Evolutionary conservation across 225 moss, liverwort and hornwort genomes (phyloP).

Genomic region (Anthoceros angustus): DNA sequence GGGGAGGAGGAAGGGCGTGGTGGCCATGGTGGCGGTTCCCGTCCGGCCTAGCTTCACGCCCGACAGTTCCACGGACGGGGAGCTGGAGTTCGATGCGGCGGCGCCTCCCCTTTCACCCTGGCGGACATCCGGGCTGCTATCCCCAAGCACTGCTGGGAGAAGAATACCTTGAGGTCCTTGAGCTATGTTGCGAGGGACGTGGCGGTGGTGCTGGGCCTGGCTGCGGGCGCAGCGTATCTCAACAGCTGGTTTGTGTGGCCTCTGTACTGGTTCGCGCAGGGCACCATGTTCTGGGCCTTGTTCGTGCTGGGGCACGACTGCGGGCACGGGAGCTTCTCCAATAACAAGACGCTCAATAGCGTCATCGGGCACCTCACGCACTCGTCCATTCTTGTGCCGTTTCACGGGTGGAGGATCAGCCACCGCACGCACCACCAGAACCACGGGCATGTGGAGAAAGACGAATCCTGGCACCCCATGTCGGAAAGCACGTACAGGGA

Average conservation of each 20-base stretch:
- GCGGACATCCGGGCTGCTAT: constrained; percentile 74
- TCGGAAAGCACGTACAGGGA: constrained; percentile 25
- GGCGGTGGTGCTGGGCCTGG: constrained; percentile 53
- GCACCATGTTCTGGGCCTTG: constrained; percentile 99
- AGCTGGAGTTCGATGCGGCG: constrained; percentile 31
- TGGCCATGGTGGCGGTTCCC: constrained; percentile 42
- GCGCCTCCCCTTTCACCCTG: constrained; percentile 57
- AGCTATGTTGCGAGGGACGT: constrained; percentile 70
- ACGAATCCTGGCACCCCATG: constrained; percentile 88
- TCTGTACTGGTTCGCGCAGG: constrained; percentile 86
- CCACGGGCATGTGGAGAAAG: constrained; percentile 87
- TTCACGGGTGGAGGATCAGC: constrained; percentile 87
- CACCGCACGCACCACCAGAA: constrained; percentile 96
- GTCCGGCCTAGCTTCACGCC: constrained; percentile 39
- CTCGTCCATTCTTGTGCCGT: constrained; percentile 80
- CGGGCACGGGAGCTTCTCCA: constrained; percentile 91
- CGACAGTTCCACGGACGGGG: constrained; percentile 7
- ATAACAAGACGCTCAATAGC: constrained; percentile 55
- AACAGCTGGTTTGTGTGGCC: constrained; percentile 90
- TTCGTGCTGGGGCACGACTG: constrained; percentile 95
- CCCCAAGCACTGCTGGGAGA: constrained; percentile 95
- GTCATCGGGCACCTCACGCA: constrained; percentile 67
- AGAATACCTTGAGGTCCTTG: constrained; percentile 64
- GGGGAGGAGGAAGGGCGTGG: constrained; percentile 6
- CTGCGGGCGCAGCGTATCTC: constrained; percentile 61